Evolutionary conservation across 2,329 filamentous ascomycete genomes (phyloP), one percentile per base, ranked within the genome.

Genomic region (Leptoxyphium fumago): DNA sequence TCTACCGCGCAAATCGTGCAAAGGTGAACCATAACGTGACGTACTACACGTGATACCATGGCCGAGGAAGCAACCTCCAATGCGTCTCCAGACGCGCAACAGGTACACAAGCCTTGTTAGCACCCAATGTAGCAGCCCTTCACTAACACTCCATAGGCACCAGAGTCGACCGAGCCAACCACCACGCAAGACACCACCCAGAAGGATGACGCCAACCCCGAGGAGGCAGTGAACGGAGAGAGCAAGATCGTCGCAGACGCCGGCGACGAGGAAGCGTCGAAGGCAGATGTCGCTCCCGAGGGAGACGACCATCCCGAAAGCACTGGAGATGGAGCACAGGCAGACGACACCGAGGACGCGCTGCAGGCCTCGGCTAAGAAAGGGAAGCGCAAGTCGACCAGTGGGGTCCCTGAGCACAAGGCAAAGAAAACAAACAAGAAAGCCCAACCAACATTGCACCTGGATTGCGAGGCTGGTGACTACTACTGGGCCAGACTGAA

Each of bases 401-500:
- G 72, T 45, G 74, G 73, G 38, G 72, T 71, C 14, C 67, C 81
- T 9, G 77, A 82, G 51, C 70, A 78, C 63, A 87, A 84, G 66
- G 70, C 65, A 55, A 88, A 87, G 71, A 88, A 88, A 63, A 71
- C 87, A 49, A 91, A 78, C 69, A 85, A 82, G 69, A 83, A 79
- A 60, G 88, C 84, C 40, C 80, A 80, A 66, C 72, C 74, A 49
- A 80, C 80, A 43, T 61, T 72, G 38, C 66, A 69, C 54, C 72
- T 85, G 43, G 77, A 94, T 60, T 88, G 85, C 50, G 74, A 94
- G 68, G 84, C 91, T 4, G 91, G 93, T 53, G 82, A 96, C 56
- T 83, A 88, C 65, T 96, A 83, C 66, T 80, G 94, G 59, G 86
- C 93, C 51, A 84, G 88, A 63, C 79, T 98, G 64, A 94, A 93